Percentiles rank a stretch among this genome's conserved stretches.
Evolutionary conservation across 1,284 basidiomycete genomes (phyloP).

Genomic region (Marasmius sp.): DNA sequence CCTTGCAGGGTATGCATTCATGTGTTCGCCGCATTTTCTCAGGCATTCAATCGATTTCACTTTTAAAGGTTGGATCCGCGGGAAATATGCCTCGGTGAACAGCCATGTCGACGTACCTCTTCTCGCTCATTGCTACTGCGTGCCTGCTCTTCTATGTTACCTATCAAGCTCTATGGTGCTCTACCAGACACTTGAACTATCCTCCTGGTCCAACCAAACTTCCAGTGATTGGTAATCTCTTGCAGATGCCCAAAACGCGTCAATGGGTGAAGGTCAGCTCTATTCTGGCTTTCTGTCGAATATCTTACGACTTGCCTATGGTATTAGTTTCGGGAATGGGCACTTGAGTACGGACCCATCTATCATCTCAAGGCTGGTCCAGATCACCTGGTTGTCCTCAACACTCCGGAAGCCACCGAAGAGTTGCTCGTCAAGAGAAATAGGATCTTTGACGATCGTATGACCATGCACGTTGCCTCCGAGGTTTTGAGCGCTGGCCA

Average conservation of each 20-base stretch:
- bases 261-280: neutral
- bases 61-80: no score
- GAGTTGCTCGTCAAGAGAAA: conserved; percentile 32
- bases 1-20: no score
- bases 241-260: conserved; percentile 8
- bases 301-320: neutral
- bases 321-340: conserved; percentile 27
- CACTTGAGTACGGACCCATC: conserved; percentile 26
- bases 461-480: conserved; percentile 26
- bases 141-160: no score
- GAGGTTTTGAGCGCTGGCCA: conserved; percentile 30
- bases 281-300: neutral
- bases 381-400: conserved; percentile 31
- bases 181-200: no score
- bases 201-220: neutral
- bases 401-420: conserved; percentile 29
- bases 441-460: conserved; percentile 25
- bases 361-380: conserved; percentile 26
- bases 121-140: no score
- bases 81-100: no score
- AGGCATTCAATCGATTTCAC: no score
- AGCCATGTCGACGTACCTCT: no score
- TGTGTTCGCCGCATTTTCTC: no score
- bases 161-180: no score
- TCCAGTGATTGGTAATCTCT: neutral